Evolutionary conservation across 257 asterid genomes (phyloP).

Genomic region (Ligustrum vulgare): DNA sequence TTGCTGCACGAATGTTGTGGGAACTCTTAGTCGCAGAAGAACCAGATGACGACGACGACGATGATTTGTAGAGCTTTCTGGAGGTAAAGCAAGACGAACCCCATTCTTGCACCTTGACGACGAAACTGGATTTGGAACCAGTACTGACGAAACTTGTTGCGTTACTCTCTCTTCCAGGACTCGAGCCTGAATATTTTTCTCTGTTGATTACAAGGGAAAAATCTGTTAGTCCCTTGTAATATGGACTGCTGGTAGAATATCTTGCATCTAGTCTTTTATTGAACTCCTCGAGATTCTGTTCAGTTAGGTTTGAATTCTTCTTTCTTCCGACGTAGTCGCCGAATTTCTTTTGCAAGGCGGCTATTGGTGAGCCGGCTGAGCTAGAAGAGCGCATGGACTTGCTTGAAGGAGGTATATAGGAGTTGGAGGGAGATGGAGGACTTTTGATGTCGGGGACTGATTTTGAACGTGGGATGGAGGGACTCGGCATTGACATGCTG

Average conservation of each 20-base stretch:
- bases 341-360: conserved; percentile 41
- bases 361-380: conserved; percentile 47
- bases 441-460: conserved; percentile 52
- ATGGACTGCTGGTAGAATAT: conserved; percentile 52
- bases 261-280: conserved; percentile 41
- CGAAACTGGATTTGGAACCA: conserved; percentile 42
- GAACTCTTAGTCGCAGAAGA: conserved; percentile 29
- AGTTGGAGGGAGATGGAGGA: conserved; percentile 39
- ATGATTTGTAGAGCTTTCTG: conserved; percentile 29
- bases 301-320: conserved; percentile 36
- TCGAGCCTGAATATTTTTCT: conserved; percentile 43
- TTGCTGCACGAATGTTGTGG: conserved; percentile 9
- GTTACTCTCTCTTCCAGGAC: conserved; percentile 48
- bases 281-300: conserved; percentile 47
- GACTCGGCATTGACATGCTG: conserved; percentile 51
- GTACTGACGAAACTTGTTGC: conserved; percentile 37
- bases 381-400: conserved; percentile 24
- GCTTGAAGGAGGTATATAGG: conserved; percentile 13
- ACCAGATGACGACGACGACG: conserved; percentile 17
- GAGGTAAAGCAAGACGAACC: conserved; percentile 47
- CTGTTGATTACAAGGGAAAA: conserved; percentile 43
- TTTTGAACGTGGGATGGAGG: conserved; percentile 51
- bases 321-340: conserved; percentile 31
- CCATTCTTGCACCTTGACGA: conserved; percentile 56
- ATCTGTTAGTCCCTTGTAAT: conserved; percentile 68